Evolutionary conservation across 2,329 filamentous ascomycete species (phyloP).

Genomic region (Akanthomyces dipterigenus): DNA sequence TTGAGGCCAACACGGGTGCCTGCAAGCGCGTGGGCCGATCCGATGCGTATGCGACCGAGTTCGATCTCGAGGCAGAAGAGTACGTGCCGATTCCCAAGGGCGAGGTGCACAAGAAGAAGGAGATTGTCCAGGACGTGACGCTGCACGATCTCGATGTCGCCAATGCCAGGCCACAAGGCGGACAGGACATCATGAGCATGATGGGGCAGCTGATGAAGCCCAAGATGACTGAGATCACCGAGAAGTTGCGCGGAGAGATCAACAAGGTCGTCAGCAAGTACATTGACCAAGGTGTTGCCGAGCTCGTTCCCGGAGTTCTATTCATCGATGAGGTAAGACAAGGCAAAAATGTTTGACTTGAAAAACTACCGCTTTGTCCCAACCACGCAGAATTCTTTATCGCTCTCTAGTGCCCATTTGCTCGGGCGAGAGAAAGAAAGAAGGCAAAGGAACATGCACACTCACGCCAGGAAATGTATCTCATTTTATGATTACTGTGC

Average conservation of each 20-base stretch:
- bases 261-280: constrained; percentile 99
- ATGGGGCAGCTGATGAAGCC: constrained; percentile 99
- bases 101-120: constrained; percentile 99
- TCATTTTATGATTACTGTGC: not conserved
- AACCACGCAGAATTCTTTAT: not conserved
- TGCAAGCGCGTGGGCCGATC: constrained; percentile 95
- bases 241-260: constrained; percentile 92
- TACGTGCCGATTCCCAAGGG: constrained; percentile 98
- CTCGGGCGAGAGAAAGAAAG: not conserved
- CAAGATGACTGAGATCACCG: constrained; percentile 98
- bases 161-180: constrained; percentile 89
- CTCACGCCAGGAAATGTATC: not conserved
- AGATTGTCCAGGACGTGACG: constrained; percentile 97
- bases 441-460: too few relatives aligned
- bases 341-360: constrained; percentile 6
- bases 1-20: constrained; percentile 96
- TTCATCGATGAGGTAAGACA: constrained; percentile 89
- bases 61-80: constrained; percentile 96
- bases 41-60: constrained; percentile 96
- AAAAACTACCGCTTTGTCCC: not conserved
- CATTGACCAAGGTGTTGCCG: constrained; percentile 95
- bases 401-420: not conserved
- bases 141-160: constrained; percentile 94
- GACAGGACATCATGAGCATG: constrained; percentile 99
- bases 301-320: constrained; percentile 93